Evolutionary conservation across 805 yeast species (phyloP).

Genomic region (Yarrowia sp.): DNA sequence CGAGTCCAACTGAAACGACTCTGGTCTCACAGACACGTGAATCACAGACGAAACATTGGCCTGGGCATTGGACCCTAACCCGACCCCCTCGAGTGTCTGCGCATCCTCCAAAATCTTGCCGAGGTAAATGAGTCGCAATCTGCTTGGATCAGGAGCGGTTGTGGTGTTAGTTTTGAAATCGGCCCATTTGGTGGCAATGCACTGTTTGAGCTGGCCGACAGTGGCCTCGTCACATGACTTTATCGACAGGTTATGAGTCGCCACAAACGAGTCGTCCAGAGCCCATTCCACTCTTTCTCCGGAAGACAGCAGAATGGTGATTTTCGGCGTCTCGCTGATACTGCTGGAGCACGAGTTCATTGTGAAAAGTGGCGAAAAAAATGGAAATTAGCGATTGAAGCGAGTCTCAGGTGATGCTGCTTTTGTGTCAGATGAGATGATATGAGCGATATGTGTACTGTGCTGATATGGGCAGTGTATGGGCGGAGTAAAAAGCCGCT

Average conservation of each 20-base stretch:
- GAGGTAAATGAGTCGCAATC: constrained; percentile 38
- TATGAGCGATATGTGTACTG: no score
- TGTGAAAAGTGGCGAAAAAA: neutral
- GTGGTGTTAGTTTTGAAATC: constrained; percentile 34
- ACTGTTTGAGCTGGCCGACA: constrained; percentile 31
- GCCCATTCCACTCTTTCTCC: constrained; percentile 31
- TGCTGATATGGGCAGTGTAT: neutral
- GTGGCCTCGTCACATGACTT: constrained; percentile 30
- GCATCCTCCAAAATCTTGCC: constrained; percentile 37
- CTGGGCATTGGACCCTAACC: constrained; percentile 8
- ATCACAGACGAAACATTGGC: constrained; percentile 31
- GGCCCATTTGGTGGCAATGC: constrained; percentile 33
- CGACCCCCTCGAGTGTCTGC: constrained; percentile 31
- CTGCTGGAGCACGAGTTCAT: constrained; percentile 17
- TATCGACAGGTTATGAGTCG: constrained; percentile 30
- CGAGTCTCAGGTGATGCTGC: no score
- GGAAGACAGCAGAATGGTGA: constrained; percentile 33
- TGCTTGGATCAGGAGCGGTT: constrained; percentile 22
- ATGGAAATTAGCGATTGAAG: no score
- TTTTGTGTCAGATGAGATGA: no score
- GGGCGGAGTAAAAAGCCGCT: no score
- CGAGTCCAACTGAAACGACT: constrained; percentile 33
- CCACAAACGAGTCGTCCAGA: constrained; percentile 31
- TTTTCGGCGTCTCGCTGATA: constrained; percentile 13
- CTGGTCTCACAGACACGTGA: constrained; percentile 39